Evolutionary conservation across 1,139 yeast genomes (phyloP), one percentile per base, ranked within the genome.

Genomic region (Lodderomyces oxycetoniae): DNA sequence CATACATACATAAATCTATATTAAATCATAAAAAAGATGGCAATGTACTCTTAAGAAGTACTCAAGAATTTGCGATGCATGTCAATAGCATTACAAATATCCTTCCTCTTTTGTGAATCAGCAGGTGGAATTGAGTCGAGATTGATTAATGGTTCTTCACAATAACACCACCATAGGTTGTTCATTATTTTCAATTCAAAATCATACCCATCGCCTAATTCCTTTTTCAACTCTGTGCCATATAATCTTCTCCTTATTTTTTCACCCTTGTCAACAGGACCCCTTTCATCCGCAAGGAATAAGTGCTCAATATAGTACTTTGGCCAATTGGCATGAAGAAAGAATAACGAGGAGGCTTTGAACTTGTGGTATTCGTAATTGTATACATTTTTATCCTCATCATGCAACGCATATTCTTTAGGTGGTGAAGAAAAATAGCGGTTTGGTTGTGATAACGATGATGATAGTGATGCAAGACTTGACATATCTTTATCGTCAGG

Each of bases 241-340:
- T 62, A 62, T n/a, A 62, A 41, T 36, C 67, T 41, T 40, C 64
- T 49, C 41, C 62, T 47, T 17, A 35, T 36, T 11, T 46, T 42
- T 10, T 40, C 43, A 6, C 9, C 14, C 12, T 39, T 48, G 12
- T 35, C 44, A 30, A 43, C 45, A 7, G 60, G 58, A 4, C 65
- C 66, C 37, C 65, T 48, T 19, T 61, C 61, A 28, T 38, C 34
- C 4, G 32, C 26, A 13, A 55, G 31, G 39, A 59, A 59, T 48
- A 62, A 42, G 31, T 54, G 55, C 13, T 40, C 42, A 4, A 61
- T 27, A 26, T 50, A 46, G 31, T 37, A 55, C 36, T 61, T 61
- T 20, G 67, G 67, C 68, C 68, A 62, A 40, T 61, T 62, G 33
- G 67, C 67, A 46, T 61, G 68, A 31, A 62, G 44, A 40, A 62